Evolutionary conservation across 2,329 filamentous ascomycete genomes (phyloP).

Genomic region (Trichophyton schoenleinii): DNA sequence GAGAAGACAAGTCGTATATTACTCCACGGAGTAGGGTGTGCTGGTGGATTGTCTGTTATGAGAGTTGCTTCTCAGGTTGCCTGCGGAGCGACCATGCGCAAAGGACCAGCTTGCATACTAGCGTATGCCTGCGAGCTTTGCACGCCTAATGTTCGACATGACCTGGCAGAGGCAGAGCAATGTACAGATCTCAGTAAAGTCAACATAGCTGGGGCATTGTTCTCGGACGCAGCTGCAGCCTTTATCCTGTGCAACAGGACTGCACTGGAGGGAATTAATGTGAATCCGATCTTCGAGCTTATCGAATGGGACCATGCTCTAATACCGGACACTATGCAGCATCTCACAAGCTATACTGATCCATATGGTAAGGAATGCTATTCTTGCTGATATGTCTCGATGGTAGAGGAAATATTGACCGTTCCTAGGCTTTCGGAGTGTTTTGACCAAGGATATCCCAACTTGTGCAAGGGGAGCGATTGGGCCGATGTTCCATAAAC

Average conservation of each 20-base stretch:
- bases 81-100: neutral
- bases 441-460: neutral
- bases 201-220: neutral
- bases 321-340: neutral
- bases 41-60: neutral
- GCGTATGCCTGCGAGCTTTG: constrained; percentile 1
- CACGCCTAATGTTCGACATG: neutral
- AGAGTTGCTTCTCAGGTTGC: neutral
- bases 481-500: neutral
- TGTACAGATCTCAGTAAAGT: neutral
- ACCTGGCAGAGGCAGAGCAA: neutral
- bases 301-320: neutral
- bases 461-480: neutral
- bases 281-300: neutral
- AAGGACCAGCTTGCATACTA: neutral
- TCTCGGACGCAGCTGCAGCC: neutral
- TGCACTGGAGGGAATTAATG: neutral
- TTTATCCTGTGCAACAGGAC: neutral
- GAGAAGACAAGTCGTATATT: neutral
- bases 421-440: neutral
- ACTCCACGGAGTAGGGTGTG: neutral
- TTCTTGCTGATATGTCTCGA: neutral
- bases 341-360: neutral
- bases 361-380: neutral
- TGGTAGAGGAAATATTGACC: neutral